Percentiles rank a stretch among this genome's conserved stretches.
These are phyloP conservation scores for Rhexocercosporidium sp. DNA, from an alignment of 2,329 filamentous ascomycete genomes.

Conservation along the genomic window DNA sequence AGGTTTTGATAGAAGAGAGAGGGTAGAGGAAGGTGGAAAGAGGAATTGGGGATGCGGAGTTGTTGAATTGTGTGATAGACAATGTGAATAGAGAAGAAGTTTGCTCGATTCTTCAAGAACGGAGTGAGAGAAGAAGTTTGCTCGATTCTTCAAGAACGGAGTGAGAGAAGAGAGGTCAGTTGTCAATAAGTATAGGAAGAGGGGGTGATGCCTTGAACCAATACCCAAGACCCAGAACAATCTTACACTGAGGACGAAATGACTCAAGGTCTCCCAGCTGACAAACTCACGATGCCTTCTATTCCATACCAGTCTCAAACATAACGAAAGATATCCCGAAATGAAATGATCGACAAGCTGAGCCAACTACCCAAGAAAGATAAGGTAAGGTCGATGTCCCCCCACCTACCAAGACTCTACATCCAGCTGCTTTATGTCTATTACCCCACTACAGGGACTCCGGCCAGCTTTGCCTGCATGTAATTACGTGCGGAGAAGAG, in stretches of 20 bases:
- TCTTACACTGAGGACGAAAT: background rate
- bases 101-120: too few relatives aligned
- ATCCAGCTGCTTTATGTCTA: background rate
- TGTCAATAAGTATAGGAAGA: too few relatives aligned
- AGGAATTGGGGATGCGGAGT: background rate
- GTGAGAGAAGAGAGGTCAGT: background rate
- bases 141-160: background rate
- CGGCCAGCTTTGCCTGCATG: background rate
- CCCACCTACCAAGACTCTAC: background rate
- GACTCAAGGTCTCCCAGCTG: conserved; percentile 6
- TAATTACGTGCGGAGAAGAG: background rate
- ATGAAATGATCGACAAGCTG: background rate
- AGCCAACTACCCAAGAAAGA: background rate
- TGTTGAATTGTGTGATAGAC: background rate
- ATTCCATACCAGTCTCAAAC: background rate
- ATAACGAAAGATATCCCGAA: background rate
- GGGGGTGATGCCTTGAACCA: background rate
- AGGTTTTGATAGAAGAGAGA: background rate
- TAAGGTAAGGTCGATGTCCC: background rate
- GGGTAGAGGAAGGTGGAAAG: background rate
- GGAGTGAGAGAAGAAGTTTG: background rate
- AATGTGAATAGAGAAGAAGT: background rate
- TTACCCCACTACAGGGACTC: background rate
- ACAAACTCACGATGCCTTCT: conserved; percentile 20
- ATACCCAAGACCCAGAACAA: background rate